Percentiles rank a stretch among this genome's conserved stretches.
Evolutionary conservation across 1,139 yeast genomes (phyloP).

Genomic region (Kurtzmaniella quercitrusa): DNA sequence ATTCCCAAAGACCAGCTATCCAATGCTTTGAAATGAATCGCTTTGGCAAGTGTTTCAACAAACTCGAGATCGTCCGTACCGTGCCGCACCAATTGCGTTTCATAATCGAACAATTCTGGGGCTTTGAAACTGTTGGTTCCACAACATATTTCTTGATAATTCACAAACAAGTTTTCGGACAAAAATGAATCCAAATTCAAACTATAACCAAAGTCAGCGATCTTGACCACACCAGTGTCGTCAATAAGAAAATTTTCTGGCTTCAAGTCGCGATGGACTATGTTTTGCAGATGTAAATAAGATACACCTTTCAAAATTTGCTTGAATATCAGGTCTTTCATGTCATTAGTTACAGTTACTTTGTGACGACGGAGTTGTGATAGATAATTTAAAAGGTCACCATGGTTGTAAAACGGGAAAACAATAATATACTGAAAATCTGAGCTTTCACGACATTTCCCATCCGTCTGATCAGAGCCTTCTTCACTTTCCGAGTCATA

Average conservation of each 20-base stretch:
- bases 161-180: slow-evolving; percentile 13
- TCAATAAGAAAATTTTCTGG: slow-evolving; percentile 53
- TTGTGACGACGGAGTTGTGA: slow-evolving; percentile 33
- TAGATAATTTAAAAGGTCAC: slow-evolving; percentile 45
- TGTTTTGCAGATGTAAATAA: slow-evolving; percentile 37
- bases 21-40: slow-evolving; percentile 13
- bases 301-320: slow-evolving; percentile 45
- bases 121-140: slow-evolving; percentile 57
- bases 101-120: slow-evolving; percentile 44
- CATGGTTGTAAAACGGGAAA: slow-evolving; percentile 42
- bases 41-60: not conserved
- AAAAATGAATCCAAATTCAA: slow-evolving; percentile 24
- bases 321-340: slow-evolving; percentile 45
- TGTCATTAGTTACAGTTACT: slow-evolving; percentile 24
- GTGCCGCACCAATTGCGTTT: slow-evolving; percentile 11
- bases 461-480: too few species aligned
- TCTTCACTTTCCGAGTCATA: slow-evolving; percentile 10
- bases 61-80: slow-evolving; percentile 2
- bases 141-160: slow-evolving; percentile 28
- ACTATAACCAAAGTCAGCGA: slow-evolving; percentile 53
- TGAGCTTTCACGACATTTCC: too few species aligned
- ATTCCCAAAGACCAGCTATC: slow-evolving; percentile 56
- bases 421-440: slow-evolving; percentile 13
- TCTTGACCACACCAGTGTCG: slow-evolving; percentile 39
- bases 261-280: slow-evolving; percentile 52